These are phyloP conservation scores for Polyporus tsugae DNA, from an alignment of 1,284 basidiomycete species.

Conservation along the genomic window DNA sequence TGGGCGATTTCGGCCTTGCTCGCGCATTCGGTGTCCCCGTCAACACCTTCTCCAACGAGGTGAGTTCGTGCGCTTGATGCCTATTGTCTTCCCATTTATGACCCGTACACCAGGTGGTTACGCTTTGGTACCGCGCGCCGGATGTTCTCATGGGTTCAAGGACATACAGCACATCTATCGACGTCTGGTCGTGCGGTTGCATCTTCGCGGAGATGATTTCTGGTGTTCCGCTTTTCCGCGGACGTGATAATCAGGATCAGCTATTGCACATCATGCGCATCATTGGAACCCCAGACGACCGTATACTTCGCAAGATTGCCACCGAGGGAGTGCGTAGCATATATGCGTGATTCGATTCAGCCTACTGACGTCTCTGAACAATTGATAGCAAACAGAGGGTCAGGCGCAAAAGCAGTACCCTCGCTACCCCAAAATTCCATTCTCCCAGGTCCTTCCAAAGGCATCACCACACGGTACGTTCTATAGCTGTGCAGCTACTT, in stretches of 20 bases:
- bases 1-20: slow-evolving; percentile 97
- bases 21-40: slow-evolving; percentile 96
- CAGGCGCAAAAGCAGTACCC: slow-evolving; percentile 84
- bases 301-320: slow-evolving; percentile 88
- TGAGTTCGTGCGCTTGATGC: slow-evolving; percentile 42
- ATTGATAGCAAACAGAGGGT: slow-evolving; percentile 81
- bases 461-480: slow-evolving; percentile 85
- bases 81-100: background rate
- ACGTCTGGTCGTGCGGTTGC: slow-evolving; percentile 99
- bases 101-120: slow-evolving; percentile 78
- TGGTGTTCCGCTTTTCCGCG: slow-evolving; percentile 96
- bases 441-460: slow-evolving; percentile 91
- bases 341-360: slow-evolving; percentile 6
- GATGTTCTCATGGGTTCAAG: slow-evolving; percentile 97
- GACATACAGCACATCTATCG: slow-evolving; percentile 98
- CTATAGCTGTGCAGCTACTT: no score
- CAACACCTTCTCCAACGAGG: slow-evolving; percentile 97
- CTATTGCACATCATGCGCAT: slow-evolving; percentile 98
- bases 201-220: slow-evolving; percentile 99
- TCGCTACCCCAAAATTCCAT: slow-evolving; percentile 90
- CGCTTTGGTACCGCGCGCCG: slow-evolving; percentile 98
- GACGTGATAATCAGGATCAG: slow-evolving; percentile 98
- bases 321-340: slow-evolving; percentile 81
- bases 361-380: slow-evolving; percentile 6
- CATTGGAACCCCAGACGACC: slow-evolving; percentile 94